Conservation (phyloP, 176 grass and related monocot genomes). For the Themeda triandra region DNA sequence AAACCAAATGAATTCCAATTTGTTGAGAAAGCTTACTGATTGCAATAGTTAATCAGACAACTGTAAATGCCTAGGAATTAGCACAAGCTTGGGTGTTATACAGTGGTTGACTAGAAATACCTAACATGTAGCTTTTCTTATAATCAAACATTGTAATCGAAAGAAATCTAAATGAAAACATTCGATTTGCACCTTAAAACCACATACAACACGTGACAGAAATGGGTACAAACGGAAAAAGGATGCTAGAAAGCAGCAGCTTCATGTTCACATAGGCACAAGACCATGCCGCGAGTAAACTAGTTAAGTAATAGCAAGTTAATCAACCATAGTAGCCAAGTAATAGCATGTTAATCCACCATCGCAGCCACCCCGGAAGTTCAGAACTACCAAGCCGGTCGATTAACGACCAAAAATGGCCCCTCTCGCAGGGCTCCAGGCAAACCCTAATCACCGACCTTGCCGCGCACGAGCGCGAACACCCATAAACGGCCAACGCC, state of each 20-base stretch:
- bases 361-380: too few species aligned
- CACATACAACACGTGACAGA: neutral
- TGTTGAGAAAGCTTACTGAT: neutral
- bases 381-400: neutral
- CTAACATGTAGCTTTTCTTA: neutral
- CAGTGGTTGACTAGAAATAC: neutral
- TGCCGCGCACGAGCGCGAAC: neutral
- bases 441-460: neutral
- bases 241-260: neutral
- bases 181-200: neutral
- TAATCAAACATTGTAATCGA: neutral
- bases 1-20: neutral
- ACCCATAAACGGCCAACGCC: neutral
- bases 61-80: neutral
- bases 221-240: neutral
- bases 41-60: neutral
- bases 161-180: neutral
- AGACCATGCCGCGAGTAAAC: neutral
- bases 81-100: neutral
- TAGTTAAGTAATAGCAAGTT: neutral
- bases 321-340: too few species aligned
- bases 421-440: neutral
- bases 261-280: neutral
- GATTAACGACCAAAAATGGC: neutral
- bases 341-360: neutral